Conservation (phyloP, 1,284 basidiomycete species). For the Trichosporon asahii region DNA sequence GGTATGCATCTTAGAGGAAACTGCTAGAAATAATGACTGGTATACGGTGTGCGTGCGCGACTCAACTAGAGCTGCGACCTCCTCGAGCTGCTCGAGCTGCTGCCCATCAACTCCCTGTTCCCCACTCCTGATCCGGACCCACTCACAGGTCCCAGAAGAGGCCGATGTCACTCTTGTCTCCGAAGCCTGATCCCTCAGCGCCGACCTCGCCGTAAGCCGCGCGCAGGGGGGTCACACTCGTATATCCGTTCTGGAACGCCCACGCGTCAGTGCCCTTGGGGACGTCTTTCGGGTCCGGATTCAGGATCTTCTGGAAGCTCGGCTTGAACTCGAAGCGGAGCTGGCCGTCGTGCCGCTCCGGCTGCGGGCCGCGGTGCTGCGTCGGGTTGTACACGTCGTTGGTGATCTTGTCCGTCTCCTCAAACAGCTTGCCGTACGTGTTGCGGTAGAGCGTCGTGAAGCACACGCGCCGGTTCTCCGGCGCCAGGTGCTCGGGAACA, state of each 20-base stretch:
- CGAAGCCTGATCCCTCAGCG: slow-evolving; percentile 28
- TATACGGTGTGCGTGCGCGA: background rate
- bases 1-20: background rate
- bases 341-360: slow-evolving; percentile 19
- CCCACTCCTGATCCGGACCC: background rate
- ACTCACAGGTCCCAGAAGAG: background rate
- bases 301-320: slow-evolving; percentile 66
- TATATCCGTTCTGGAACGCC: slow-evolving; percentile 47
- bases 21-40: slow-evolving; percentile 2
- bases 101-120: background rate
- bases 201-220: slow-evolving; percentile 34
- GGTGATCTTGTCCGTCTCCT: slow-evolving; percentile 27
- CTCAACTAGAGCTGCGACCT: background rate
- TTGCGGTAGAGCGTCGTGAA: slow-evolving; percentile 52
- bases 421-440: slow-evolving; percentile 49
- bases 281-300: slow-evolving; percentile 59
- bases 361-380: slow-evolving; percentile 13
- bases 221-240: slow-evolving; percentile 40
- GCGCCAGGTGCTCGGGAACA: slow-evolving; percentile 36
- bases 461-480: slow-evolving; percentile 36
- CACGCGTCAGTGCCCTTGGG: slow-evolving; percentile 74
- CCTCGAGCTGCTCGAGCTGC: too few relatives aligned
- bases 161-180: background rate
- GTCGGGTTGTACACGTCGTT: slow-evolving; percentile 12
- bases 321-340: slow-evolving; percentile 79